phyloP scores from a whole-genome alignment of 768 basidiomycete species.

The Xanthoconium purpureum region DNA sequence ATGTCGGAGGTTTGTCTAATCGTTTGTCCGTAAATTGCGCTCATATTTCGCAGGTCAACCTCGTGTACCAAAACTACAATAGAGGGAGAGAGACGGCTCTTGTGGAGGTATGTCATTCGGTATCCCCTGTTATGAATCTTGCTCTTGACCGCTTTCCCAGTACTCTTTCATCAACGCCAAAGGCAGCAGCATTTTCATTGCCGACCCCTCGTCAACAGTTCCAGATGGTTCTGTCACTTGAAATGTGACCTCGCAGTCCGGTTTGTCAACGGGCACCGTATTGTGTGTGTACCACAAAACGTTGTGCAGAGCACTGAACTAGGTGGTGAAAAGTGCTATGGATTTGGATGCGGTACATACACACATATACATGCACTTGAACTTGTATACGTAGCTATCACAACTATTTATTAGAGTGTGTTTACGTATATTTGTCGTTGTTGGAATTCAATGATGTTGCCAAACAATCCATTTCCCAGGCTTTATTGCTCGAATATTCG shows the following conservation, averaged over 20 bases:
- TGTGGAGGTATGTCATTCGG: constrained; percentile 40
- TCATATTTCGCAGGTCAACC: constrained; percentile 43
- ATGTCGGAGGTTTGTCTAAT: constrained; percentile 38
- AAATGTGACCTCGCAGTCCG: not conserved
- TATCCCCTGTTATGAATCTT: not conserved
- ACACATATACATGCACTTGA: too few species aligned
- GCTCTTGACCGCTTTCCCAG: constrained; percentile 24
- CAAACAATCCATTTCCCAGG: constrained; percentile 6
- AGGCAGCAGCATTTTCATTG: constrained; percentile 47
- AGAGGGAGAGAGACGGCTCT: constrained; percentile 43
- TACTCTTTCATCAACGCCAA: constrained; percentile 56
- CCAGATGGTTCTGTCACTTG: constrained; percentile 15
- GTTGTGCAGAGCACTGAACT: not conserved
- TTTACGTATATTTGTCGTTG: constrained; percentile 10
- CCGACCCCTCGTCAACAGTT: constrained; percentile 13
- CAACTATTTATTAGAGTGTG: not conserved
- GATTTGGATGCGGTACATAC: constrained; percentile 19
- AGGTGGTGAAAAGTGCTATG: constrained; percentile 16
- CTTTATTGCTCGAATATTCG: too few species aligned
- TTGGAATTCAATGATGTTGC: constrained; percentile 12
- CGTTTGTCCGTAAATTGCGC: not conserved
- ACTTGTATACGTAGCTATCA: not conserved
- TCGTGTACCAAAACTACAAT: constrained; percentile 60
- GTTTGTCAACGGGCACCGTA: not conserved
- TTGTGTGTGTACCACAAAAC: not conserved